Conservation (phyloP, 345 rosid species). For the Lagerstroemia speciosa region DNA sequence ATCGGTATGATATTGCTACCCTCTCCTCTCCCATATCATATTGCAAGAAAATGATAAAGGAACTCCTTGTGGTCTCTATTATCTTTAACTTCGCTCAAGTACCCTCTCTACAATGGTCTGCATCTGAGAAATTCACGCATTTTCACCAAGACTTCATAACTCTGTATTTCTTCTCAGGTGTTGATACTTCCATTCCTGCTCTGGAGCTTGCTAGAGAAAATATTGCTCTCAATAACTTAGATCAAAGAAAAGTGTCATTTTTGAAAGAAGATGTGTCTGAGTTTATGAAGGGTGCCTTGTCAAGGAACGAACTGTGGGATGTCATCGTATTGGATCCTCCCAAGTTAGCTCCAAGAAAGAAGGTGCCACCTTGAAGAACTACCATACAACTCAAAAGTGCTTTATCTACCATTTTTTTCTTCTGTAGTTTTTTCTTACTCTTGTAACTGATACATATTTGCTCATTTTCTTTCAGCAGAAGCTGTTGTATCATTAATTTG, state of each 20-base stretch:
- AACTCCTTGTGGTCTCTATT: background rate
- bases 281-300: constrained; percentile 71
- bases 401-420: background rate
- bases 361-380: constrained; percentile 29
- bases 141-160: background rate
- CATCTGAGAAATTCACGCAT: constrained; percentile 1
- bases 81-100: background rate
- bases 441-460: background rate
- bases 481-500: background rate
- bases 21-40: background rate
- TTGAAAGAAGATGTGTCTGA: constrained; percentile 61
- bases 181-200: constrained; percentile 80
- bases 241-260: constrained; percentile 52
- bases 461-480: background rate
- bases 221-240: constrained; percentile 56
- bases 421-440: background rate
- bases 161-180: constrained; percentile 31
- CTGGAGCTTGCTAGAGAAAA: constrained; percentile 84
- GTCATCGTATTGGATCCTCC: constrained; percentile 86
- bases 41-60: too few species aligned
- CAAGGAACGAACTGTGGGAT: constrained; percentile 79
- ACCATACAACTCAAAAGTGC: background rate
- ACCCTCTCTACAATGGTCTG: background rate
- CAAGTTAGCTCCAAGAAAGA: constrained; percentile 66
- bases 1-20: constrained; percentile 27